Conservation (phyloP, 2,329 filamentous ascomycete species). For the Ceratocystis huliohia region DNA sequence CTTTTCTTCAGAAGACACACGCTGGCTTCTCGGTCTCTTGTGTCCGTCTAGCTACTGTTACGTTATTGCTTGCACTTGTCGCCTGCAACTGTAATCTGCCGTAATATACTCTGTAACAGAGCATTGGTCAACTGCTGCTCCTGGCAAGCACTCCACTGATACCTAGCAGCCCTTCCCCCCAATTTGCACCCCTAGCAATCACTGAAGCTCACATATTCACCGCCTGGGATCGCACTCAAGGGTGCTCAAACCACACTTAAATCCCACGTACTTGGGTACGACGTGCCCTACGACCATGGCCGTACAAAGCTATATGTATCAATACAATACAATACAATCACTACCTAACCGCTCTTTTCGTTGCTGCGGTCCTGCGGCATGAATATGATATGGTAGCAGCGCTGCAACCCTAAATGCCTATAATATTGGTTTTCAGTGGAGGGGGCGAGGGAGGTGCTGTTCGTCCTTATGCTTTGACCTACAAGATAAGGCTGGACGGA, state of each 20-base stretch:
- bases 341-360: neutral
- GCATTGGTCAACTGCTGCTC: neutral
- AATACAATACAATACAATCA: neutral
- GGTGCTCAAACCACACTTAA: conserved; percentile 7
- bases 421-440: neutral
- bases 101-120: conserved; percentile 8
- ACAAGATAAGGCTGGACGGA: neutral
- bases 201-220: neutral
- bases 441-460: too few relatives aligned
- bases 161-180: neutral
- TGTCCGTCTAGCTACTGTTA: too few relatives aligned
- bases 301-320: neutral
- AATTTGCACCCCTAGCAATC: neutral
- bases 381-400: neutral
- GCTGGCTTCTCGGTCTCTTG: too few relatives aligned
- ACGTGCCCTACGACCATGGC: neutral
- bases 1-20: too few relatives aligned
- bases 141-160: neutral
- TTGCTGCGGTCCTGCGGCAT: neutral
- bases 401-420: neutral
- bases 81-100: conserved; percentile 2
- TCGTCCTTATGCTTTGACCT: neutral
- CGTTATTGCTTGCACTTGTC: neutral
- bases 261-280: neutral
- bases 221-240: neutral